Conservation (phyloP, 345 rosid species). For the Jatropha curcas region DNA sequence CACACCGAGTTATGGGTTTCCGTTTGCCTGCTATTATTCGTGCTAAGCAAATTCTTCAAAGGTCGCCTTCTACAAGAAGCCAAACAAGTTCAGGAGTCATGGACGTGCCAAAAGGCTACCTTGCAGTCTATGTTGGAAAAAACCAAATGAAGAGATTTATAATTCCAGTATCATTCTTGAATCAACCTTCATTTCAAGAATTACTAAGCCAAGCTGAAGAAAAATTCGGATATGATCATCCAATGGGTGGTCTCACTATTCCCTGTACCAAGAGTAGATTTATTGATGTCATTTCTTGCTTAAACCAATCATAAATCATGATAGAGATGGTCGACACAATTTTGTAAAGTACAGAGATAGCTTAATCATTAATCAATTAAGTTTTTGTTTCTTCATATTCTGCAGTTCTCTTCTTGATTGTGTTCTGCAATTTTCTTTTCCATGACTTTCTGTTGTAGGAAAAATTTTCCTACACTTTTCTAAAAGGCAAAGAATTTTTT, state of each 20-base stretch:
- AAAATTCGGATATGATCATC: neutral
- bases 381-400: too few species aligned
- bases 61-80: neutral
- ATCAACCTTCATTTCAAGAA: neutral
- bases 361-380: too few species aligned
- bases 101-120: neutral
- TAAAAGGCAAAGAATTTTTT: too few species aligned
- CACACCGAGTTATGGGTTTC: neutral
- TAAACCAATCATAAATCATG: neutral
- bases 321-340: neutral
- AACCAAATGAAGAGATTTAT: neutral
- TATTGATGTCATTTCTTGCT: neutral
- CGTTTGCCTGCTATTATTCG: neutral
- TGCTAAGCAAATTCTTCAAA: neutral
- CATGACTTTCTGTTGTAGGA: too few species aligned
- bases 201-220: neutral
- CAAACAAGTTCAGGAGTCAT: neutral
- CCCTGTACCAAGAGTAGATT: neutral
- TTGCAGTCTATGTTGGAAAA: neutral
- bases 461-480: too few species aligned
- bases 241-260: neutral
- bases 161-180: neutral
- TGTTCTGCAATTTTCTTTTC: too few species aligned
- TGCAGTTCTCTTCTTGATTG: too few species aligned
- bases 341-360: neutral